Evolutionary conservation across 225 moss, liverwort and hornwort genomes (phyloP), one percentile per base, ranked within the genome.

Genomic region (Lunularia cruciata): DNA sequence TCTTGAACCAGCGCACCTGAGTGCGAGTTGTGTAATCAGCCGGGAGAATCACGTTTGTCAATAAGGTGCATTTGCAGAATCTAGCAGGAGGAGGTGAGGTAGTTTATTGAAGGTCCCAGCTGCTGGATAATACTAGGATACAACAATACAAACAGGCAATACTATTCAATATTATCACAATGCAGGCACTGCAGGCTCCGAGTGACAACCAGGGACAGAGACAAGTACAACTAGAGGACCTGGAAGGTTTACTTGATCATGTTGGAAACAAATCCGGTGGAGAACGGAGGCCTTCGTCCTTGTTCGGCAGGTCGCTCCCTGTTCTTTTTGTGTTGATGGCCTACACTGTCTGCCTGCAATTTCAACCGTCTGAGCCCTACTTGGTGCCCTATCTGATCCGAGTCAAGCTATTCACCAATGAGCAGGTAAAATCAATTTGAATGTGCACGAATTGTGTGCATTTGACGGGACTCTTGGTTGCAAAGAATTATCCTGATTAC

Each of bases 341-440:
- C 19, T 70, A 49, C 63, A 63, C 55, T 34, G 34, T 72, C 2
- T 39, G 57, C 38, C 52, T 75, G 32, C 63, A 68, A 10, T 83
- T 83, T 18, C 54, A 75, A 57, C 83, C 83, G 32, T 78, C 75
- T 27, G 83, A 83, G 49, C 78, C 83, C 0, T 83, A 78, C 69
- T 56, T 83, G 33, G 83, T 83, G 36, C 83, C 83, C 22, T 83
- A 52, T 38, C 75, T 83, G 57, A 83, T 65, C 37, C 78, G 83
- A 11, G 64, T 68, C 35, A 83, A 79, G 54, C 63, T 47, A 15
- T 73, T 83, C 19, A 73, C 67, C 6, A 48, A 67, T 20, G 42
- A 75, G 27, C 58, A 83, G 83, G 82, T 82, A 63, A 22, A 30
- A n/a, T n/a, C n/a, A n/a, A n/a, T n/a, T n/a, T n/a, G n/a, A n/a